Base-by-base conservation (phyloP, 208 protist species). In the Trypanosoma boissoni region DNA sequence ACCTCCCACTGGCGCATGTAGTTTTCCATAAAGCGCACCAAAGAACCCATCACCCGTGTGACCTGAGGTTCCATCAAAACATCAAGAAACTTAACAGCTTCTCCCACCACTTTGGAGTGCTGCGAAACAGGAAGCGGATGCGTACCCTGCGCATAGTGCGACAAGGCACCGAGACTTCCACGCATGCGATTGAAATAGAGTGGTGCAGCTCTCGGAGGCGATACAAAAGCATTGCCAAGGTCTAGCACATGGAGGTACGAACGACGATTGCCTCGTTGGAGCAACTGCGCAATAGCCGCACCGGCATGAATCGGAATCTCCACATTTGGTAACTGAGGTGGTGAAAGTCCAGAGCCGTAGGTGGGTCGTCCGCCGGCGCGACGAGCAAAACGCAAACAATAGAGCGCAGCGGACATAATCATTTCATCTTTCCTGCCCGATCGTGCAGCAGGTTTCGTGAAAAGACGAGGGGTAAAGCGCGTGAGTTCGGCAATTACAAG, bases 1-100 rank as follows among this genome's bases (percentile, higher is more conserved):
- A 59, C 60, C 56, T 86, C 73, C 68, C 86, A 57, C 69, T 72
- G 53, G 2, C 76, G 76, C 42, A 88, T 63, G 62, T 87, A 76
- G 44, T 83, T 56, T 58, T 87, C 85, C 65, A 85, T 76, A 48
- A 86, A 88, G 37, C 74, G 85, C 2, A 92, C 72, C 8, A 92
- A 63, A 41, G 56, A 64, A n/a, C 68, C 68, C 14, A 83, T 44
- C 26, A 68, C 58, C 52, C 41, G 23, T 54, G 34, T 39, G 20
- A 23, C 50, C 20, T 8, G 52, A 20, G 20, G 32, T 3, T 20
- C n/a, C 10, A 23, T 36, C 5, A 61, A 65, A 16, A 83, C 39
- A 39, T 12, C 12, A 6, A 39, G 6, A 12, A 12, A 39, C 34
- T 12, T 6, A 12, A 26, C 51, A 6, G 9, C n/a, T 14, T 18